Base-by-base conservation (phyloP, 805 yeast species). In the Millerago galiae region DNA sequence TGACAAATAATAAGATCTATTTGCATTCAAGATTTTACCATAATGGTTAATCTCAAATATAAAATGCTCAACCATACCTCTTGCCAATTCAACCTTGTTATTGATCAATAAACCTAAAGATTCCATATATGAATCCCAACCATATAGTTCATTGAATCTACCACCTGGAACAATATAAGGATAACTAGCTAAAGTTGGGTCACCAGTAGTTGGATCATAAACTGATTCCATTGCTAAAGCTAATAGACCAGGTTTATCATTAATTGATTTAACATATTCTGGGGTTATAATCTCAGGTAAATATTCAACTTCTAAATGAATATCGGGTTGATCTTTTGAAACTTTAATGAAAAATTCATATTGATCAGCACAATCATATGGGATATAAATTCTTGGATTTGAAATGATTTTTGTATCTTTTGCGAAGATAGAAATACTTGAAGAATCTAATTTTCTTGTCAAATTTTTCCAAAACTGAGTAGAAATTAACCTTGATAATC, bases 91-190 rank as follows among this genome's bases (percentile, higher is more conserved):
- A 16, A 79, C 62, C 39, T 78, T 71, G 33, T 73, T 75, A 55
- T 84, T 83, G 24, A 75, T 72, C 21, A 93, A 60, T 34, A 93
- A 69, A 1, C 98, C 99, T 18, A 89, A 62, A 0, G 93, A 77
- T 58, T 83, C 89, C 83, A 93, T 85, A 58, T 93, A 91, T 2
- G 96, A 88, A 61, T 91, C 99, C 99, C 99, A 91, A 13, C 98
- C 99, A 57, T 93, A 91, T 45, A 89, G 74, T 65, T 91, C 99
- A 65, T 93, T 93, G 65, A 91, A 91, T 49, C 99, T 71, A 17
- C 99, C 98, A 14, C 99, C 99, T 1, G 99, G 99, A 18, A 91
- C 98, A 14, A 87, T 84, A 61, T 91, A 91, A 0, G 95, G 96
- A 55, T 74, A 79, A 16, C 89, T 87, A 32, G 74, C 68, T 37